phyloP scores from a whole-genome alignment of 2,329 filamentous ascomycete genomes.

The Kalmusia sp. region DNA sequence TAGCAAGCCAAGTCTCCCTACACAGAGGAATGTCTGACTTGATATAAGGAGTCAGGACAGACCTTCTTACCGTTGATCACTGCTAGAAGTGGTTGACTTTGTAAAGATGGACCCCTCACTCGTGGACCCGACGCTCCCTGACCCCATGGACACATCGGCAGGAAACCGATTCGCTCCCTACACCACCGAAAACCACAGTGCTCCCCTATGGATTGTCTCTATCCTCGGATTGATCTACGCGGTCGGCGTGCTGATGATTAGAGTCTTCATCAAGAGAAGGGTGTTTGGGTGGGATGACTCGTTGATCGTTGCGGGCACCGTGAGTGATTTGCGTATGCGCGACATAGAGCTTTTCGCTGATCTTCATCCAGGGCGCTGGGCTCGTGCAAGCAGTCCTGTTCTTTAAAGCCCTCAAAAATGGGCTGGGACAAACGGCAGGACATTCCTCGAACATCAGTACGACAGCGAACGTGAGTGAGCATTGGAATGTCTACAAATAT shows the following conservation, averaged over 20 bases:
- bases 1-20: slow-evolving; percentile 4
- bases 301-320: slow-evolving; percentile 15
- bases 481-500: not conserved
- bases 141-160: slow-evolving; percentile 17
- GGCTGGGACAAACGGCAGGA: slow-evolving; percentile 7
- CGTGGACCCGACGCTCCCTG: slow-evolving; percentile 5
- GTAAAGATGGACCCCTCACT: slow-evolving; percentile 1
- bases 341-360: not conserved
- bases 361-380: slow-evolving; percentile 5
- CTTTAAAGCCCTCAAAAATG: slow-evolving; percentile 9
- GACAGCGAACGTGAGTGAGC: not conserved
- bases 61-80: slow-evolving; percentile 8
- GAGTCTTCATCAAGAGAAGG: slow-evolving; percentile 18
- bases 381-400: slow-evolving; percentile 9
- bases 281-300: slow-evolving; percentile 20
- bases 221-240: slow-evolving; percentile 20
- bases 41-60: slow-evolving; percentile 7
- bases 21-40: not conserved
- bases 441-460: not conserved
- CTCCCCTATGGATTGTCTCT: slow-evolving; percentile 17
- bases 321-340: slow-evolving; percentile 2
- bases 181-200: slow-evolving; percentile 17
- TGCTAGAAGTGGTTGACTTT: slow-evolving; percentile 1
- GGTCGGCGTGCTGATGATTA: slow-evolving; percentile 10
- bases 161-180: slow-evolving; percentile 20